phyloP scores from a whole-genome alignment of 2,329 filamentous ascomycete species.

The Dendrostoma leiphaemia region DNA sequence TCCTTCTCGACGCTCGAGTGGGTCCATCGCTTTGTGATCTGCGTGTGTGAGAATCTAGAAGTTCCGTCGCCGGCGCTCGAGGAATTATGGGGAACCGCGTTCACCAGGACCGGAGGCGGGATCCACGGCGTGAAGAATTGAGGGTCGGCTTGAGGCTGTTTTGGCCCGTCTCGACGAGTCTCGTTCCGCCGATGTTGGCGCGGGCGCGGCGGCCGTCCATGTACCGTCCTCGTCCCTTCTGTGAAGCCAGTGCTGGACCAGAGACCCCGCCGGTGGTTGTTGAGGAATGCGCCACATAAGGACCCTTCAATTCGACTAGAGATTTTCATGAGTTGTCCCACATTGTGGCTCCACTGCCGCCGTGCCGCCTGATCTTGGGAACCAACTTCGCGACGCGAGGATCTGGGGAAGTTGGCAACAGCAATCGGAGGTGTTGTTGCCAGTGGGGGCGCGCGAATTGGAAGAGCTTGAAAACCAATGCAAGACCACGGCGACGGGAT shows the following conservation, averaged over 20 bases:
- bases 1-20: conserved; percentile 10
- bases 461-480: conserved; percentile 4
- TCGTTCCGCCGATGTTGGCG: conserved; percentile 7
- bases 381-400: conserved; percentile 10
- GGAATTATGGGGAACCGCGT: not conserved
- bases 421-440: not conserved
- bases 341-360: conserved; percentile 39
- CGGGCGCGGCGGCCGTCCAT: conserved; percentile 13
- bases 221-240: conserved; percentile 3
- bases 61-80: conserved; percentile 1
- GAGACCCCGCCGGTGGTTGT: conserved; percentile 37
- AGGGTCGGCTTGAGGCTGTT: not conserved
- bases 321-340: conserved; percentile 59
- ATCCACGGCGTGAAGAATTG: conserved; percentile 17
- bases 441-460: not conserved
- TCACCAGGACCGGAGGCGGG: conserved; percentile 7
- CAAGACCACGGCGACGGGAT: not conserved
- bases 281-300: conserved; percentile 55
- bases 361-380: conserved; percentile 25
- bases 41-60: conserved; percentile 4
- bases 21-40: conserved; percentile 6
- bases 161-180: not conserved
- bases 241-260: not conserved
- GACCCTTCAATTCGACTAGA: conserved; percentile 58
- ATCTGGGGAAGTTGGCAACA: not conserved